Base-by-base conservation (phyloP, 768 basidiomycete genomes). In the Myochromella boudieri region DNA sequence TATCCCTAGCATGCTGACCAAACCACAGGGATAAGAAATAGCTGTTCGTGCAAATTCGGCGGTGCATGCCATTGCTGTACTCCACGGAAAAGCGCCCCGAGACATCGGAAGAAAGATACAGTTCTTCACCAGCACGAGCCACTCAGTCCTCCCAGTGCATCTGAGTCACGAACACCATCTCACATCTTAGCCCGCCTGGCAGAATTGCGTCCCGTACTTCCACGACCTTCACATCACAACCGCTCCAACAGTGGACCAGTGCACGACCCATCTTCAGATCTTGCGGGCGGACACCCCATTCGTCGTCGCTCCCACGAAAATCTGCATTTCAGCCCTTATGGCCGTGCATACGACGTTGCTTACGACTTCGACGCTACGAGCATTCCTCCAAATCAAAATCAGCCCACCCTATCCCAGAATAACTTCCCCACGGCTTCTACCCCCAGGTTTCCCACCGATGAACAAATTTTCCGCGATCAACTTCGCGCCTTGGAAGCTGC, bases 181-280 rank as follows among this genome's bases (percentile, higher is more conserved):
- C 76, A 81, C 47, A 77, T 82, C 46, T 66, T 81, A 10, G 78
- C 77, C 6, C 81, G 83, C 48, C 78, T 84, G 37, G 76, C 82
- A 6, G 81, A 83, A 54, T 68, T 84, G 45, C 81, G 86, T 6
- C 84, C 85, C 2, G 82, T 89, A 15, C 78, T 87, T 27, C 87
- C 87, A 4, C 81, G 82, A 8, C 83, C 83, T 3, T 38, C 52
- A 12, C 22, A 56, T 7, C 33, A 49, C 38, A 25, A 50, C 28
- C 47, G 53, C 33, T 52, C 70, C 24, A 57, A 60, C 20, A 51
- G 57, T 24, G 72, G 76, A 3, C 69, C 71, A 36, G 44, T 73
- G 14, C 80, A 81, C 53, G 63, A 75, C 51, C 76, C 80, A 14
- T 76, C 80, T 4, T 66, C 71, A 6, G 68, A 65, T 41, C 39